Evolutionary conservation across 768 basidiomycete genomes (phyloP), one percentile per base, ranked within the genome.

Genomic region (Mycena rebaudengoi): DNA sequence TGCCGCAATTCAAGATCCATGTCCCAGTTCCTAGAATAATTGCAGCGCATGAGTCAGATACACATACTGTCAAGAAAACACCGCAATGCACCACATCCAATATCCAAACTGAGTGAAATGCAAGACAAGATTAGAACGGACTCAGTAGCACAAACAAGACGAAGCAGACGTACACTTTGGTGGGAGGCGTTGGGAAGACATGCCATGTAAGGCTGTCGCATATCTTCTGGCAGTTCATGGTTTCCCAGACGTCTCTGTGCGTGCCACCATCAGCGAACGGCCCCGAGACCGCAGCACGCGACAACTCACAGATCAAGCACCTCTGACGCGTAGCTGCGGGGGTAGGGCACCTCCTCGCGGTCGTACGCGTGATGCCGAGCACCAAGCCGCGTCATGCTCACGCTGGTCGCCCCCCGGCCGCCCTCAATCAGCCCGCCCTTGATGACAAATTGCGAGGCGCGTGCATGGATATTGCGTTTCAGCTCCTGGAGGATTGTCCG

Each of bases 181-280:
- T 76, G 4, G 91, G 90, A 7, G 86, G 84, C 20, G 74, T 81
- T 25, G 85, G 80, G 65, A 91, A 90, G 49, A 83, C 79, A 75
- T 91, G 89, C 82, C 85, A 90, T 0, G 89, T 90, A 28, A 86
- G 69, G 67, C 87, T 87, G 39, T 84, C 82, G 61, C 83, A 85
- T 12, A 86, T 76, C 51, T 85, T 83, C 50, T 83, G 80, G 57
- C 80, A 80, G 67, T 85, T 86, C 53, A 81, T 74, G 18, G 83
- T 86, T 72, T 91, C 89, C 88, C 90, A 90, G 20, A 88, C 83
- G 67, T 91, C 91, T 64, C 91, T 91, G 70, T 54, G 43, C 40
- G 45, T n/a, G n/a, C 61, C 66, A 67, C 40, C 45, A 67, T 59
- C 61, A 70, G 54, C 13, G 60, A 16, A 23, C 39, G 35, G 52